Percentiles rank a stretch among this genome's conserved stretches.
Conservation (phyloP, 176 grass and related monocot genomes). For the Oryza longistaminata region DNA sequence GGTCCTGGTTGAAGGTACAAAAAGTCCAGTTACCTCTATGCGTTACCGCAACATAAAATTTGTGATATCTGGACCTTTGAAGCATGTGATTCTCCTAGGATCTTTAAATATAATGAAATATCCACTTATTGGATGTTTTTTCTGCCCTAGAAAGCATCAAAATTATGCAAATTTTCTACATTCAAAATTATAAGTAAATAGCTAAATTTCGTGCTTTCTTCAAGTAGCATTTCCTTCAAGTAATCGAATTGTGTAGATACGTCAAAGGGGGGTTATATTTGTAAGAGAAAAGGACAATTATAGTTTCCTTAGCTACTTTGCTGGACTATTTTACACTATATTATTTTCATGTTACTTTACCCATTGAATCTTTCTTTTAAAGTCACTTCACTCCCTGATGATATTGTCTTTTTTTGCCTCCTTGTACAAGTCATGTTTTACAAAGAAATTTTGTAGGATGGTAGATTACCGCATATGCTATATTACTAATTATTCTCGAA, state of each 20-base stretch:
- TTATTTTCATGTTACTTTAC: not conserved
- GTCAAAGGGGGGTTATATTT: not conserved
- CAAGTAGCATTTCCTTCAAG: not conserved
- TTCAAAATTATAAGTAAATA: not conserved
- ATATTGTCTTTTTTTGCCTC: not conserved
- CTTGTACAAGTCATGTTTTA: not conserved
- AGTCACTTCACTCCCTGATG: not conserved
- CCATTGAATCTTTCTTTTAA: not conserved
- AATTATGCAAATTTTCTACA: not conserved
- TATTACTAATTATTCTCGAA: not conserved
- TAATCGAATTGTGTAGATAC: not conserved
- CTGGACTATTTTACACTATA: not conserved
- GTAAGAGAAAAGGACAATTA: not conserved
- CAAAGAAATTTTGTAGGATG: not conserved
- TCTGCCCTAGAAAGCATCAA: not conserved
- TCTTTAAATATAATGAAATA: constrained; percentile 17
- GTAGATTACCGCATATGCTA: not conserved
- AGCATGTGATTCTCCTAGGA: constrained; percentile 2
- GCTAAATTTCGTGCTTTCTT: not conserved
- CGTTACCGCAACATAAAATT: not conserved
- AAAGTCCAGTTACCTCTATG: not conserved
- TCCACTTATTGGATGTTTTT: not conserved
- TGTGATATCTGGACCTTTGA: not conserved
- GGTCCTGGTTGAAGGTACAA: constrained; percentile 83
- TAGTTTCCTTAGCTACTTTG: not conserved